Evolutionary conservation across 345 rosid genomes (phyloP), one percentile per base, ranked within the genome.

Genomic region (Raphanus raphanistrum): DNA sequence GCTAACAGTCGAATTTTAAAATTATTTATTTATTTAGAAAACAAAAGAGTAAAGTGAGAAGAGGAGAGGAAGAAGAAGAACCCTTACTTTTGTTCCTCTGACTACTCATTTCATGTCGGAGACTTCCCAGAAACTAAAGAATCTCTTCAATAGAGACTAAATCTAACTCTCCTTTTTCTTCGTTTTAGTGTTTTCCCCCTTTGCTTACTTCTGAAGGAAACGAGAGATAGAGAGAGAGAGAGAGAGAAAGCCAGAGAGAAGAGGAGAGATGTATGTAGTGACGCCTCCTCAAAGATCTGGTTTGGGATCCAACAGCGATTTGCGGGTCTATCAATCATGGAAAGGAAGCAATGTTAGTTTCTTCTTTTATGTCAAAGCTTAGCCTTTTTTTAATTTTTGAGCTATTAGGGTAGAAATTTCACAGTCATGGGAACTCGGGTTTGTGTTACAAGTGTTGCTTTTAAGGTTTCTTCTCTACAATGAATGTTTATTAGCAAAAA

Each of bases 281-380:
- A 96, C 91, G 79, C 97, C 93, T 73, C 92, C 97, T 74, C 90
- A 90, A 87, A 67, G 87, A 80, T 82, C 92, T 81, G 92, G 88
- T 84, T 80, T 74, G 28, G 88, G 90, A 82, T 82, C 91, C 79
- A 73, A 66, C 61, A 73, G 43, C 70, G 90, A 84, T 87, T 86
- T 73, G 57, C 85, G 83, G 77, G 91, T 90, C 81, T 92, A 91
- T 80, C 92, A 90, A 74, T 78, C 84, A 77, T 95, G 99, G 99
- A 92, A 91, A 85, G 99, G 93, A 73, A 92, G 90, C 79, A 92
- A 95, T 84, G 98, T 91, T 77, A 90, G 92, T 64, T 75, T 48
- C 54, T 11, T 38, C 8, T 36, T 36, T 3, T 75, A 66, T 35
- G 2, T 9, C 4, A 5, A 15, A 54, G 43, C 45, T 43, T 43